Base-by-base conservation (phyloP, 2,329 filamentous ascomycete genomes). In the Metarhizium sp. region DNA sequence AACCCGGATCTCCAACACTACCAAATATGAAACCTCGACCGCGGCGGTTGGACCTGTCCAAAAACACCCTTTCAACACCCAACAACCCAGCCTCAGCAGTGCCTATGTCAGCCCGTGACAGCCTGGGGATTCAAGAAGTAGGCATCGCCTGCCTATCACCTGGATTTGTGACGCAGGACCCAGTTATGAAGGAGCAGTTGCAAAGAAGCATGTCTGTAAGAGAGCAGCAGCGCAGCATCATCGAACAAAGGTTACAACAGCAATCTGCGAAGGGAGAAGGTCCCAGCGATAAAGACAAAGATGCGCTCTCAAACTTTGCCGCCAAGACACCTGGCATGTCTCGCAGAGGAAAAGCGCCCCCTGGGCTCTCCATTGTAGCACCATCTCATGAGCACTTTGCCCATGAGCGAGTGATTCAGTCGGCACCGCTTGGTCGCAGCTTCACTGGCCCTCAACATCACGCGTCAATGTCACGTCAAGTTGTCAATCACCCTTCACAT, bases 371-470 rank as follows among this genome's bases (percentile, higher is more conserved):
- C 56, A 99, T 99, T 62, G 88, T 95, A n/a, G 88, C 94, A 30
- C 94, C 94, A 1, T 90, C 91, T 6, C 91, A 95, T 61, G 85
- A 94, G 63, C 87, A 92, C 59, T 97, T 97, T 67, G 90, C 92
- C 63, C 85, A 91, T 66, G 94, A 99, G 77, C 82, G 94, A 63
- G 91, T 97, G 40, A 95, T 99, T 58, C 94, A 99, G 72, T 99
- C 94, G 4, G 94, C 94, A 7, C 94, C 94, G 16, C 80, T 99
- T 29, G 86, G 95, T 64, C 92, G 96, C 68, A 95, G 90, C 42
- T 99, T 99, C 68, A 96, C 94, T 7, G 92, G 92, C 58, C 85
- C 94, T 58, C 85, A 95, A 67, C 84, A 91, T 64, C 82, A 86
- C 5, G 86, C 87, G 61, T 87, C 88, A 0, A 73, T 89, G 57